Base-by-base conservation (phyloP, 129 eudicot genomes). In the Pseudognaphalium luteoalbum region DNA sequence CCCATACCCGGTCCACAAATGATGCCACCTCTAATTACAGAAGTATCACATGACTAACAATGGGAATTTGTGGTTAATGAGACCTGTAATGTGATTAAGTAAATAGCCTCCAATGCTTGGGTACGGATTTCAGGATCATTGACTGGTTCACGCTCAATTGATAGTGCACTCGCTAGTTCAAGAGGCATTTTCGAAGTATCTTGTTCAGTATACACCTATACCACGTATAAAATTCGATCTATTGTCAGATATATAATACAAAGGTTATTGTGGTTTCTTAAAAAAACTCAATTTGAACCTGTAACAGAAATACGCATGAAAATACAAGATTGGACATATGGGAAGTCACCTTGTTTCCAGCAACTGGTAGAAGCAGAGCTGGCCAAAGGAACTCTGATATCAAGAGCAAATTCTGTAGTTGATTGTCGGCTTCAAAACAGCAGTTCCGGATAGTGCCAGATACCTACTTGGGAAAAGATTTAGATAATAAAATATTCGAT, bases 331-430 rank as follows among this genome's bases (percentile, higher is more conserved):
- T 65, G 70, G 11, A 65, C 10, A 12, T 65, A 29, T 33, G 12
- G 22, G 25, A 65, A 22, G 50, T 47, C 72, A 94, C 99, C 94
- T 91, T 91, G 72, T 94, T 87, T 83, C 97, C 97, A 76, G 99
- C 97, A 79, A 89, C 99, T 0, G 97, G 99, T 74, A 95, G 87
- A 73, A 95, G 90, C 54, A 95, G 80, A 74, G 99, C 93, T 12
- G 99, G 99, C 99, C 99, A 95, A 29, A 95, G 90, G 71, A 95
- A 95, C 83, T 95, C 99, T 4, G 99, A 84, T 68, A 86, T 80
- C 72, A 91, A 76, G 78, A 95, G 99, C 74, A 95, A 78, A 81
- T 91, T 95, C 32, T 90, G 96, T 73, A 95, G 87, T 79, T 91
- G 96, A 71, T 62, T 89, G 58, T 89, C 97, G 62, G 99, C 99